Evolutionary conservation across 1,284 basidiomycete species (phyloP).

Genomic region (Malassezia slooffiae): DNA sequence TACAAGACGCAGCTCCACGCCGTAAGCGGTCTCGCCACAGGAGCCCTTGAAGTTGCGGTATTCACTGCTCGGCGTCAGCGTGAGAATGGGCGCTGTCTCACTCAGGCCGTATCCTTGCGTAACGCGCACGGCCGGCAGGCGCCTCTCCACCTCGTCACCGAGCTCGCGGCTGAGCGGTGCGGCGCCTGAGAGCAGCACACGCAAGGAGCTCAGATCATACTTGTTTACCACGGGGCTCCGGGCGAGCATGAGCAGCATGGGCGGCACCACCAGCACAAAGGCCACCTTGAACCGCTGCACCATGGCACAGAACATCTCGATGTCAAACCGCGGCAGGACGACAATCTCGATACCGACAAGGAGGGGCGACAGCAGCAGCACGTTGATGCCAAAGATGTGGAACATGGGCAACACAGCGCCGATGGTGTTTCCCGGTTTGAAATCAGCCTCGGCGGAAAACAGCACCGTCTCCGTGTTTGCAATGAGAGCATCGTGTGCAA

Average conservation of each 20-base stretch:
- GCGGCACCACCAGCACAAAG: slow-evolving; percentile 63
- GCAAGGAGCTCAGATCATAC: slow-evolving; percentile 59
- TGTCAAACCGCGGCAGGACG: slow-evolving; percentile 64
- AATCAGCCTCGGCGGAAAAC: slow-evolving; percentile 16
- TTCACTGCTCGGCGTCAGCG: slow-evolving; percentile 22
- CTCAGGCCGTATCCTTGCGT: slow-evolving; percentile 60
- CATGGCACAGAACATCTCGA: slow-evolving; percentile 58
- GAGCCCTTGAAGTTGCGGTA: slow-evolving; percentile 32
- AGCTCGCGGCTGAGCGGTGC: slow-evolving; percentile 65
- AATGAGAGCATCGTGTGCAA: slow-evolving; percentile 37
- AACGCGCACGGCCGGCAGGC: slow-evolving; percentile 48
- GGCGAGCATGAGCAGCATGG: slow-evolving; percentile 63
- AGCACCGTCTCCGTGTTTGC: slow-evolving; percentile 22
- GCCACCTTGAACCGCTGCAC: slow-evolving; percentile 61
- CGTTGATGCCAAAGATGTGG: slow-evolving; percentile 50
- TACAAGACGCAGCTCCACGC: slow-evolving; percentile 66
- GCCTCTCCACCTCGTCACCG: slow-evolving; percentile 53
- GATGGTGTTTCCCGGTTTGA: slow-evolving; percentile 19
- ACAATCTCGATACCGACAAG: slow-evolving; percentile 56
- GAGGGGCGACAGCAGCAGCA: slow-evolving; percentile 57
- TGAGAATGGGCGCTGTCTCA: slow-evolving; percentile 59
- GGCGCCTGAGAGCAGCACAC: slow-evolving; percentile 62
- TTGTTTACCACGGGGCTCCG: slow-evolving; percentile 65
- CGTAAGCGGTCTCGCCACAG: slow-evolving; percentile 62
- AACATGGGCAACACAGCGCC: slow-evolving; percentile 32